Evolutionary conservation across 306 rosid genomes (phyloP), one percentile per base, ranked within the genome.

Genomic region (Quercus ilex): DNA sequence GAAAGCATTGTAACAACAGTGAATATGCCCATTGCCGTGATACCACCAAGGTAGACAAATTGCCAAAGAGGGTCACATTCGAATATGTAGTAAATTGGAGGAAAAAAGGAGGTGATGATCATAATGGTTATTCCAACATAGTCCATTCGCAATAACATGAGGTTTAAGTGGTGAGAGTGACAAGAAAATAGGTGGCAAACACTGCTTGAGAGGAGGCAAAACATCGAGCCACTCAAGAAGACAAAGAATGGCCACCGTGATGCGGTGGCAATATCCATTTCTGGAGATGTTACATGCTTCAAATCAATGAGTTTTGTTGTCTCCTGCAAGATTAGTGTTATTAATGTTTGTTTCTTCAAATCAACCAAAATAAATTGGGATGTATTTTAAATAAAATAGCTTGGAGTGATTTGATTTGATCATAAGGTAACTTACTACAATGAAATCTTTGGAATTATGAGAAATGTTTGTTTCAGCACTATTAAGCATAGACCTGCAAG

Each of bases 81-180:
- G 87, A 95, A 95, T 7, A 95, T 85, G 85, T 95, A 95, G 91
- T 93, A 95, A 60, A 95, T 89, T 8, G 97, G 99, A 76, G 99
- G 99, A 82, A 93, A 91, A 4, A 95, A 95, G 14, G 99, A 95
- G 80, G 99, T 90, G 81, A 95, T 93, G 88, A 95, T 95, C 99
- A 95, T 95, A 55, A 82, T 85, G 57, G 89, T 81, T 72, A 95
- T 95, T 10, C 99, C 99, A 0, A 88, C 90, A 55, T 90, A 95
- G 82, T 95, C 99, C 1, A 92, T 78, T 81, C 97, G 62, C 52
- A 93, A 57, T 8, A 95, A 86, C 18, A 88, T 64, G 35, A 89
- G 72, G 89, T 87, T 95, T 17, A 93, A 56, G 17, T 74, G 69
- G 68, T 73, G 92, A 8, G 98, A 92, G 80, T 95, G 98, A 74